Base-by-base conservation (phyloP, 495 filamentous ascomycete genomes). In the Lophium mytilinum region DNA sequence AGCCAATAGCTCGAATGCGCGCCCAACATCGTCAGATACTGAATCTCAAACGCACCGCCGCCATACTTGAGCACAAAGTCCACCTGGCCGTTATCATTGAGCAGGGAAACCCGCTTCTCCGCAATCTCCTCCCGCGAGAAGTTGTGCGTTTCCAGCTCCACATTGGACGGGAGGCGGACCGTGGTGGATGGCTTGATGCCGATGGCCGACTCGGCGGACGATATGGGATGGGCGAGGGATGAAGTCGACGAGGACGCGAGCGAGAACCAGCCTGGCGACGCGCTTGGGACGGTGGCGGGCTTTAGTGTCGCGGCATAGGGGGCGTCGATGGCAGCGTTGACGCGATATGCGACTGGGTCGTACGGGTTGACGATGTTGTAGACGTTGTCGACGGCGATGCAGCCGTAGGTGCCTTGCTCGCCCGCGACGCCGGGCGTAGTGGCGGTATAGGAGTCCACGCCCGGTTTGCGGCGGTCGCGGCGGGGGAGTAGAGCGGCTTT, bases 1-100 rank as follows among this genome's bases (percentile, higher is more conserved):
- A 80, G 79, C 93, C 93, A 97, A 65, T 98, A 98, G 58, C 86
- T 89, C 55, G 87, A 90, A 71, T 98, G 93, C n/a, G 93, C 93
- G 54, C 89, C 87, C 56, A 98, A 71, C 92, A 98, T 98, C 61
- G 94, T 96, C 4, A 96, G 69, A 68, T 98, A 98, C 75, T 96
- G 91, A 51, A 96, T 88, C 71, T 94, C 91, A 30, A 97, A 75
- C 4, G 90, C 80, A 0, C 92, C 89, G 18, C 86, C 82, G 0
- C 88, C 87, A 42, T 87, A 87, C 42, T 81, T 81, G 3, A 98
- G 71, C 57, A 82, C 94, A 65, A 81, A 98, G 68, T 98, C 93
- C 37, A 98, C 82, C 71, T 96, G 93, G 0, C 89, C 90, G 57
- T 96, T 96, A 59, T 97, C 93, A 59, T 98, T 98, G 3, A 98